Conservation (phyloP, 2,329 filamentous ascomycete species). For the Alternaria triticimaculans region DNA sequence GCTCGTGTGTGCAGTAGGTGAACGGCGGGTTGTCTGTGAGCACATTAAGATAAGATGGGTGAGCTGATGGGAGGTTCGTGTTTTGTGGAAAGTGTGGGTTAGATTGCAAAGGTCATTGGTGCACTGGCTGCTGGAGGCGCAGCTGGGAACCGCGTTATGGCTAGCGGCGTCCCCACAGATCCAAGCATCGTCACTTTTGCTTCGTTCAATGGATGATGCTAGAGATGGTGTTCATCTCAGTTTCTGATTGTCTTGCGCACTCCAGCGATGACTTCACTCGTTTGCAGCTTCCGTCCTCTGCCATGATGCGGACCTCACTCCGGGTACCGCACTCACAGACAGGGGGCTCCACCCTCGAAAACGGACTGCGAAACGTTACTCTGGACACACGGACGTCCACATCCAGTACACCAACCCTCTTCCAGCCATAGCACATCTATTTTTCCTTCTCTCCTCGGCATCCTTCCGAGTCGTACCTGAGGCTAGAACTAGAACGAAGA, state of each 20-base stretch:
- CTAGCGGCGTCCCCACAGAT: neutral
- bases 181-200: neutral
- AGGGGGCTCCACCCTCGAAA: slow-evolving; percentile 4
- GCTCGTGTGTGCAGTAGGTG: neutral
- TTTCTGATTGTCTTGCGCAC: neutral
- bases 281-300: neutral
- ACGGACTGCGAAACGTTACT: slow-evolving; percentile 16
- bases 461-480: neutral
- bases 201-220: neutral
- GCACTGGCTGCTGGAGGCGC: neutral
- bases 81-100: neutral
- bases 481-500: slow-evolving; percentile 2
- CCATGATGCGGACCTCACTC: neutral
- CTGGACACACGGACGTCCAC: slow-evolving; percentile 7
- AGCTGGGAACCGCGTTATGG: neutral
- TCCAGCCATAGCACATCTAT: slow-evolving; percentile 8
- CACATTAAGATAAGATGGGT: neutral
- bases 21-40: neutral
- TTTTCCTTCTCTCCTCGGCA: neutral
- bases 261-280: neutral
- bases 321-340: neutral
- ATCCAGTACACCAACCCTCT: slow-evolving; percentile 1
- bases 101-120: neutral
- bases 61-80: neutral
- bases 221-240: neutral